Conservation (phyloP, 495 filamentous ascomycete genomes). For the Aspergillus heteromorphus region DNA sequence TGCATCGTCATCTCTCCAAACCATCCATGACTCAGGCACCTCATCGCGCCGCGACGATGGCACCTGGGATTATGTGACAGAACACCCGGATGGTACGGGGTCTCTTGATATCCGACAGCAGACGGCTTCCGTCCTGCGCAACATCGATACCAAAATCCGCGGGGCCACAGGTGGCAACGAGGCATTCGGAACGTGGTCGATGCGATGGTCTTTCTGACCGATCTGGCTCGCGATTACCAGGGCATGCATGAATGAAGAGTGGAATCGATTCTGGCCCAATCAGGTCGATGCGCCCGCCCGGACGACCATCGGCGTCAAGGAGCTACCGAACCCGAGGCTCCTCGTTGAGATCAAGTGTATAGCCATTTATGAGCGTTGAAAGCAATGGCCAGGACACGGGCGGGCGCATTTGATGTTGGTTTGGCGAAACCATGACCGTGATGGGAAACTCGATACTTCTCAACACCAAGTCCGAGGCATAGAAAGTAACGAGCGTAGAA, state of each 20-base stretch:
- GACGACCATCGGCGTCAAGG: slow-evolving; percentile 30
- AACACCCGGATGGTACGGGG: slow-evolving; percentile 21
- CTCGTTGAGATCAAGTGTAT: slow-evolving; percentile 34
- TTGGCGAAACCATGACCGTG: background rate
- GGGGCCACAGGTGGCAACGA: slow-evolving; percentile 25
- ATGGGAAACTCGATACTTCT: background rate
- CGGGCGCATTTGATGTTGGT: background rate
- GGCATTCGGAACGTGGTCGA: slow-evolving; percentile 26
- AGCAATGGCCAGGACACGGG: background rate
- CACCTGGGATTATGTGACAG: slow-evolving; percentile 23
- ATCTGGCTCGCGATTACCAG: slow-evolving; percentile 25
- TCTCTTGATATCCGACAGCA: slow-evolving; percentile 27
- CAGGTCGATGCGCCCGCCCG: slow-evolving; percentile 25
- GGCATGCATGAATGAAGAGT: slow-evolving; percentile 37
- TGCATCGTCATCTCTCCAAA: slow-evolving; percentile 7
- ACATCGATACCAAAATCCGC: slow-evolving; percentile 29
- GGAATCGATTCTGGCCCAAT: slow-evolving; percentile 28
- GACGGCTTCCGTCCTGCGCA: slow-evolving; percentile 26
- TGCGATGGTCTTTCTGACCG: slow-evolving; percentile 26
- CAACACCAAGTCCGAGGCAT: too few relatives aligned
- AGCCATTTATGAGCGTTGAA: slow-evolving; percentile 5
- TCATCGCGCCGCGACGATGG: slow-evolving; percentile 22
- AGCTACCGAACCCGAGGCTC: slow-evolving; percentile 29
- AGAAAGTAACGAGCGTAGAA: too few relatives aligned
- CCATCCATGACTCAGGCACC: slow-evolving; percentile 31